These are phyloP conservation scores for Aristolochia fimbriata DNA, from an alignment of 164 flowering plant genomes.

Conservation along the genomic window DNA sequence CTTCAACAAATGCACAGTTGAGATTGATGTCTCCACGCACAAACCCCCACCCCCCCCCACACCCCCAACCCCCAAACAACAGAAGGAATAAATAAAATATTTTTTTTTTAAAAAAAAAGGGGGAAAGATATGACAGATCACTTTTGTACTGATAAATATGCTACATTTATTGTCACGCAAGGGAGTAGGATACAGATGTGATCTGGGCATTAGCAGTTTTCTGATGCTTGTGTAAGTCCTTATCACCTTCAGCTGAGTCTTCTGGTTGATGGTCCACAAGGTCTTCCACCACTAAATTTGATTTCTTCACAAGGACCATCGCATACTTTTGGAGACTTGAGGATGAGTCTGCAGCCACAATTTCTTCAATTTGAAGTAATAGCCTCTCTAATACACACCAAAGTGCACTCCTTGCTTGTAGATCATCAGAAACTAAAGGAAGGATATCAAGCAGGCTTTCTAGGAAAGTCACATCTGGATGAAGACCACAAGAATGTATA, in stretches of 20 bases:
- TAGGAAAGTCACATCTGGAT: slow-evolving; percentile 54
- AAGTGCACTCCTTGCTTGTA: slow-evolving; percentile 67
- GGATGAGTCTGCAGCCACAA: slow-evolving; percentile 21
- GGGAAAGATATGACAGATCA: too few species aligned
- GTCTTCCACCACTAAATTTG: slow-evolving; percentile 66
- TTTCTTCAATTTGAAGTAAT: slow-evolving; percentile 38
- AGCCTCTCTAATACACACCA: slow-evolving; percentile 70
- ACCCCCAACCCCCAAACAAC: neutral
- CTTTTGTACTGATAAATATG: neutral
- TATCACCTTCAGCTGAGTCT: slow-evolving; percentile 16
- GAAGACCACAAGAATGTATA: slow-evolving; percentile 2
- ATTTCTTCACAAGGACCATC: slow-evolving; percentile 35
- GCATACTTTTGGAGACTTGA: slow-evolving; percentile 33
- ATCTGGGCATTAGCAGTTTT: slow-evolving; percentile 22
- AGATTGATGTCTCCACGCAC: too few species aligned
- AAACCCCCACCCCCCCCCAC: too few species aligned
- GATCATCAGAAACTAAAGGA: slow-evolving; percentile 66
- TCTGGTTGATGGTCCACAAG: slow-evolving; percentile 43
- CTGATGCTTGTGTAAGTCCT: slow-evolving; percentile 9
- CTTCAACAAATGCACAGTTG: too few species aligned
- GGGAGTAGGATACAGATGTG: slow-evolving; percentile 56
- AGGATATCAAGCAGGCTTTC: slow-evolving; percentile 63
- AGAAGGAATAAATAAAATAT: neutral
- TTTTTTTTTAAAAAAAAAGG: neutral
- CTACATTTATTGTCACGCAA: neutral